Evolutionary conservation across 208 protist genomes (phyloP).

Genomic region (Spongospora subterranea): DNA sequence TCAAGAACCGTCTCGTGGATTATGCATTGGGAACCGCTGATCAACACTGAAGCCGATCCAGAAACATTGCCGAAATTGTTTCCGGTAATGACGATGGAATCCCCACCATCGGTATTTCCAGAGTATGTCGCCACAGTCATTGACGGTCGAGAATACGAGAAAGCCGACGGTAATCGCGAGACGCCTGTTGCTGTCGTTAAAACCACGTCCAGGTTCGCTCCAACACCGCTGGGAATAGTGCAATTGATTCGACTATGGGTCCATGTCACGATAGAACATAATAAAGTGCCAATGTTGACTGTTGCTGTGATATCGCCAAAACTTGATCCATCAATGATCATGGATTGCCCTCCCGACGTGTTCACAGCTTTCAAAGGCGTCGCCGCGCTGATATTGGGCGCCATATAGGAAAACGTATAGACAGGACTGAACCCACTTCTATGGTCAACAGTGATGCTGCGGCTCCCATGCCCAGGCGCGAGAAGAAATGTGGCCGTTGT

Average conservation of each 20-base stretch:
- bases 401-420: neutral
- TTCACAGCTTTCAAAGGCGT: neutral
- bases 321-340: neutral
- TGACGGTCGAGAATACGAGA: neutral
- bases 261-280: conserved; percentile 23
- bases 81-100: neutral
- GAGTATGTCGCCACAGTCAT: neutral
- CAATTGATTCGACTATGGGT: neutral
- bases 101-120: neutral
- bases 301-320: neutral
- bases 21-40: neutral
- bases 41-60: neutral
- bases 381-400: neutral
- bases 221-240: conserved; percentile 9
- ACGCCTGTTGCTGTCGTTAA: neutral
- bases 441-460: neutral
- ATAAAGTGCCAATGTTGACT: neutral
- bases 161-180: neutral
- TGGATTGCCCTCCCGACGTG: neutral
- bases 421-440: neutral
- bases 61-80: conserved; percentile 14
- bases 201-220: neutral
- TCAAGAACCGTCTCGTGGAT: conserved; percentile 1
- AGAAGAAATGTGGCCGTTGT: neutral
- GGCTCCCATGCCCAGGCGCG: neutral